Base-by-base conservation (phyloP, 768 basidiomycete species). In the Paxillus involutus region DNA sequence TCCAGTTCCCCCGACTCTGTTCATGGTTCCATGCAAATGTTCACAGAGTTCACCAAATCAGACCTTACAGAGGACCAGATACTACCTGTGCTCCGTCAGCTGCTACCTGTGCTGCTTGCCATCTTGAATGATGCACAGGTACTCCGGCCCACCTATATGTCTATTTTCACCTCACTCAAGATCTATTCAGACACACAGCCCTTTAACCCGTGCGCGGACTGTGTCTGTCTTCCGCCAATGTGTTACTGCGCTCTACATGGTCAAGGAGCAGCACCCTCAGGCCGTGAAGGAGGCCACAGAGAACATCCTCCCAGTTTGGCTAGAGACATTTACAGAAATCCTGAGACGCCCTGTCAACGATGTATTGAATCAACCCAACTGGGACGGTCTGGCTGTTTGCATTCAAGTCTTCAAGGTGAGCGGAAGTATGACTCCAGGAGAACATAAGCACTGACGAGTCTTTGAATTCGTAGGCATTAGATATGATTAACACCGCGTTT, bases 21-120 rank as follows among this genome's bases (percentile, higher is more conserved):
- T 6, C 94, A 98, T 71, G 97, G 97, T 21, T 89, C 95, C 21
- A 94, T 99, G 91, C 87, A 94, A 68, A 91, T 98, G 19, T 84
- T 99, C 63, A 87, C 88, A 9, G 97, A 99, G 64, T 95, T 98
- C 70, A 90, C 96, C 64, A 88, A 91, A 70, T 84, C 89, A 7
- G 95, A 95, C 65, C 73, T 98, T 57, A 89, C 90, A 9, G 97
- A 98, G 66, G 95, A 98, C 64, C 96, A 98, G 76, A 85, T 97
- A 33, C 73, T 98, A 1, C 94, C 93, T 11, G 86, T 98, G 17
- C 80, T 97, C n/a, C 84, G 88, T 41, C 83, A 94, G 65, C 79
- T 98, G 36, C 76, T 96, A 3, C 97, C 97, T 1, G 88, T 93
- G 6, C 77, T 99, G 17, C 77, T 97, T 16, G 67, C 74, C 9